Evolutionary conservation across 2,329 filamentous ascomycete genomes (phyloP).

Genomic region (Sarocladium strictum): DNA sequence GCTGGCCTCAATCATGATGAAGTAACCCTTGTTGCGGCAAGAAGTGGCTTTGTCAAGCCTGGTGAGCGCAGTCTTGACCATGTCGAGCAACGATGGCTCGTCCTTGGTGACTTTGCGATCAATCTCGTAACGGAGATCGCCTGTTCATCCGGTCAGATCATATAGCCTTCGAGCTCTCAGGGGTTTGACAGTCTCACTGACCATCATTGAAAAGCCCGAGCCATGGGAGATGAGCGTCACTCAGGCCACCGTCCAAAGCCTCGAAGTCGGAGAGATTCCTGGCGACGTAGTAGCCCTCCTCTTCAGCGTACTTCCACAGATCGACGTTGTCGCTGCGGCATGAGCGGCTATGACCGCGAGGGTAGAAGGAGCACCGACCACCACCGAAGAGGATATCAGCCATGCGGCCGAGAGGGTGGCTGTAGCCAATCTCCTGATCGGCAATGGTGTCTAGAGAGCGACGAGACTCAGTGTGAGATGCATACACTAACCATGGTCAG

Average conservation of each 20-base stretch:
- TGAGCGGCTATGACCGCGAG: conserved; percentile 12
- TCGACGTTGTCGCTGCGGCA: conserved; percentile 17
- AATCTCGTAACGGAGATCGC: conserved; percentile 15
- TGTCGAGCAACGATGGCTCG: conserved; percentile 17
- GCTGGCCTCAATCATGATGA: conserved; percentile 20
- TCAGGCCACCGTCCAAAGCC: conserved; percentile 13
- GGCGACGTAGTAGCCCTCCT: conserved; percentile 15
- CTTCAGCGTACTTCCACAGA: conserved; percentile 16
- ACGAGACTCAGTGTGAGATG: conserved; percentile 16
- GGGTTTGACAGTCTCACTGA: no score
- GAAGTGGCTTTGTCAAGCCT: conserved; percentile 13
- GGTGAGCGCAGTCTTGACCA: conserved; percentile 13
- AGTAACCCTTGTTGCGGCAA: conserved; percentile 14
- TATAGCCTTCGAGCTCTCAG: no score
- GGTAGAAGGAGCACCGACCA: conserved; percentile 16
- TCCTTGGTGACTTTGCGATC: conserved; percentile 17
- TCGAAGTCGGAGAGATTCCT: conserved; percentile 13
- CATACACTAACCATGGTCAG: conserved; percentile 13
- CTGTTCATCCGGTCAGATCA: not conserved
- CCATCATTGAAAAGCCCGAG: conserved; percentile 15
- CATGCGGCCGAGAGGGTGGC: conserved; percentile 15
- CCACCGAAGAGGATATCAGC: conserved; percentile 18
- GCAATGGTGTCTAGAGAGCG: conserved; percentile 19
- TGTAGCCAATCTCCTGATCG: conserved; percentile 18
- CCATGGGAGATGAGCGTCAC: conserved; percentile 15